Evolutionary conservation across 805 yeast genomes (phyloP).

Genomic region (Barnettozyma pratensis): DNA sequence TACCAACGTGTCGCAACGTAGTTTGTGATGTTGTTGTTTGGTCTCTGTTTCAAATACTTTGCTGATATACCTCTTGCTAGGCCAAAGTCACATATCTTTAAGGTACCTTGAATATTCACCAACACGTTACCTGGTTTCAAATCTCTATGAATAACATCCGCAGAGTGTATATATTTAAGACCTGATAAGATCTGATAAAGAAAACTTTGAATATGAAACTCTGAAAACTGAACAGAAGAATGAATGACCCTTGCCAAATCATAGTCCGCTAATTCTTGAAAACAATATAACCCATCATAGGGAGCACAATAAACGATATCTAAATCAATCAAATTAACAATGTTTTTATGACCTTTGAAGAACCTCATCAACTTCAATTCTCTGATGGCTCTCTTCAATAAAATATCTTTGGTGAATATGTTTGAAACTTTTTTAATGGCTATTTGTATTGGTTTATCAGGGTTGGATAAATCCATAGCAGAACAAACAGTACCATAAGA

Average conservation of each 20-base stretch:
- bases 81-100: constrained; percentile 93
- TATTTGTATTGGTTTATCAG: constrained; percentile 30
- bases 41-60: constrained; percentile 28
- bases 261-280: constrained; percentile 78
- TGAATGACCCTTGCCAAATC: constrained; percentile 81
- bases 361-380: constrained; percentile 78
- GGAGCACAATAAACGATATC: constrained; percentile 64
- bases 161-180: constrained; percentile 82
- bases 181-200: constrained; percentile 83
- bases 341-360: constrained; percentile 80
- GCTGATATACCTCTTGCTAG: constrained; percentile 71
- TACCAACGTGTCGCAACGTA: constrained; percentile 97
- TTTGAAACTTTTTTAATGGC: constrained; percentile 81
- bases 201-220: constrained; percentile 72
- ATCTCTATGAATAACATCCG: constrained; percentile 89
- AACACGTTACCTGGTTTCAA: constrained; percentile 88
- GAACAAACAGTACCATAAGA: constrained; percentile 85
- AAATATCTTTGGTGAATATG: constrained; percentile 61
- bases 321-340: constrained; percentile 66
- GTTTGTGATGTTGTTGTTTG: constrained; percentile 55
- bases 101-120: constrained; percentile 63
- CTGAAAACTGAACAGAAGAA: constrained; percentile 72
- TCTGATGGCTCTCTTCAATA: constrained; percentile 74
- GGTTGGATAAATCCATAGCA: constrained; percentile 48
- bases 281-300: constrained; percentile 83